These are phyloP conservation scores for Chenopodium suecicum DNA, from an alignment of 148 eudicot genomes.

Conservation along the genomic window DNA sequence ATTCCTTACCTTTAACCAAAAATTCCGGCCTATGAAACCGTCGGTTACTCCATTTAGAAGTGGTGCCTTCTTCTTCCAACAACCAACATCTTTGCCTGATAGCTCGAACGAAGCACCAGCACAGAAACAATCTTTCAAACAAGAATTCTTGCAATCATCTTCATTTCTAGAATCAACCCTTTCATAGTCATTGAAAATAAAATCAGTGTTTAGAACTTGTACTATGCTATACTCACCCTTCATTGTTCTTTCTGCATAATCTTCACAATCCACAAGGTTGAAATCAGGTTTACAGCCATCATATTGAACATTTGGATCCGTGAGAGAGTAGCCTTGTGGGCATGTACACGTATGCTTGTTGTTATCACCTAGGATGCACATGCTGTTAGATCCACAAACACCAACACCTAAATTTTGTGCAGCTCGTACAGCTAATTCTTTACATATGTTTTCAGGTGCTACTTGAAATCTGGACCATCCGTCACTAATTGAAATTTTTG, in stretches of 20 bases:
- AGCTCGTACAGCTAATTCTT: background rate
- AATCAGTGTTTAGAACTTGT: slow-evolving; percentile 26
- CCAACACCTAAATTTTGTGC: slow-evolving; percentile 17
- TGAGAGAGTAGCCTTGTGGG: slow-evolving; percentile 36
- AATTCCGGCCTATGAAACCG: background rate
- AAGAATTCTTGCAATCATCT: slow-evolving; percentile 30
- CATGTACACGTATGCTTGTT: slow-evolving; percentile 42
- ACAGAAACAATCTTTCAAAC: slow-evolving; percentile 54
- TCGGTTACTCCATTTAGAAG: slow-evolving; percentile 31
- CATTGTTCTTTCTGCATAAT: background rate
- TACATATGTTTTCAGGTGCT: slow-evolving; percentile 47
- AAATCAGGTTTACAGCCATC: slow-evolving; percentile 47
- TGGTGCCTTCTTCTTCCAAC: slow-evolving; percentile 36
- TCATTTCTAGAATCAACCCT: background rate
- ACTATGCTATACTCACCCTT: slow-evolving; percentile 19
- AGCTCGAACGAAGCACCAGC: slow-evolving; percentile 27
- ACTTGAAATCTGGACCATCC: slow-evolving; percentile 30
- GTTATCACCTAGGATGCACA: slow-evolving; percentile 36
- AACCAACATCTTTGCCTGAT: background rate
- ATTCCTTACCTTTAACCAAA: slow-evolving; percentile 24
- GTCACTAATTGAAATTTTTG: background rate
- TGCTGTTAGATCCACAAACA: slow-evolving; percentile 12
- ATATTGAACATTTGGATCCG: slow-evolving; percentile 39
- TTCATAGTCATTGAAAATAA: slow-evolving; percentile 28
- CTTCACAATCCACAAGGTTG: slow-evolving; percentile 21